phyloP scores from a whole-genome alignment of 1,284 basidiomycete species.

The Boletus smithii region DNA sequence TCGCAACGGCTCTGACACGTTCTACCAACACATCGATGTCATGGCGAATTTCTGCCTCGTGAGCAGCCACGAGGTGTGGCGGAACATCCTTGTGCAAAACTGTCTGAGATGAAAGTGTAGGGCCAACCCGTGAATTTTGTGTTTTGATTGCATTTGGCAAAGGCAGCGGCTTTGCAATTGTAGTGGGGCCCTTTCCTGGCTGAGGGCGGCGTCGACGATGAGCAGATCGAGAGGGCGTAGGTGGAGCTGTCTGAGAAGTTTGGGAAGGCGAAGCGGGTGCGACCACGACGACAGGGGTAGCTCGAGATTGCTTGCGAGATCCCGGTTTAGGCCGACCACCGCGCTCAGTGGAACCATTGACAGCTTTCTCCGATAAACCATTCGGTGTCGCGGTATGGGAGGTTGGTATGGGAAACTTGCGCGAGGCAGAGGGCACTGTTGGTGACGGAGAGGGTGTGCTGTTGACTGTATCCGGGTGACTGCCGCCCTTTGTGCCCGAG shows the following conservation, averaged over 20 bases:
- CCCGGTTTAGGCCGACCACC: constrained; percentile 33
- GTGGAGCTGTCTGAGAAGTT: constrained; percentile 28
- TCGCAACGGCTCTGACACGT: constrained; percentile 64
- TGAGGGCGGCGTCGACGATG: constrained; percentile 42
- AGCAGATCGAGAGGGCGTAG: constrained; percentile 37
- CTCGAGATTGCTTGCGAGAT: constrained; percentile 37
- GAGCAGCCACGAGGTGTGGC: constrained; percentile 51
- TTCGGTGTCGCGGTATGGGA: constrained; percentile 9
- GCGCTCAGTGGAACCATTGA: constrained; percentile 26
- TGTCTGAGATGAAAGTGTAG: constrained; percentile 34
- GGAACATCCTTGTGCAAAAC: constrained; percentile 53
- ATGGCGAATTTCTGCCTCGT: constrained; percentile 47
- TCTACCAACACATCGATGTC: constrained; percentile 71
- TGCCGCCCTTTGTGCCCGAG: constrained; percentile 29
- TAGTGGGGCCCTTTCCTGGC: constrained; percentile 16
- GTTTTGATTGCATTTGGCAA: constrained; percentile 20
- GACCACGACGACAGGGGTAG: constrained; percentile 35
- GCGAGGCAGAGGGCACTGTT: constrained; percentile 17
- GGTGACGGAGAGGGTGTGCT: constrained; percentile 25
- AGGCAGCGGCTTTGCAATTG: constrained; percentile 15
- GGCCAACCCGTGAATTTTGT: constrained; percentile 18
- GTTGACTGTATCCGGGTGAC: constrained; percentile 19
- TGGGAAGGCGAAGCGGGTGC: constrained; percentile 30
- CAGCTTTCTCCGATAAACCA: constrained; percentile 16
- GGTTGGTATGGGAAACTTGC: constrained; percentile 17